These are phyloP conservation scores for Plenodomus biglobosus DNA, from an alignment of 2,329 filamentous ascomycete species.

Conservation along the genomic window DNA sequence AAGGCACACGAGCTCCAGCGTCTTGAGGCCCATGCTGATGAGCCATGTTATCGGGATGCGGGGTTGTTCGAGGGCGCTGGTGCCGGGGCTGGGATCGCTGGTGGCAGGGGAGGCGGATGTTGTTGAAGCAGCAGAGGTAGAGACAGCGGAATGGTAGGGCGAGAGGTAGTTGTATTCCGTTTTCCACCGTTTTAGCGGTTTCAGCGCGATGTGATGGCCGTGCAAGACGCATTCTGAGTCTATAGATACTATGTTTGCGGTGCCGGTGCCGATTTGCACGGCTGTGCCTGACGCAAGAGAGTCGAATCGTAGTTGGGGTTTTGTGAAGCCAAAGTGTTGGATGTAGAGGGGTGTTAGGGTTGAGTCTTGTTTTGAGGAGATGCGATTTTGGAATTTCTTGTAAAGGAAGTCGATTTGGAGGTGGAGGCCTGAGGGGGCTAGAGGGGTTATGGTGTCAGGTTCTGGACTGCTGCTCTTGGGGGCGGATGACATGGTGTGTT, in stretches of 20 bases:
- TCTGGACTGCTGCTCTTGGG: too few relatives aligned
- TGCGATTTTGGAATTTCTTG: neutral
- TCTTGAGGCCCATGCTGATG: slow-evolving; percentile 14
- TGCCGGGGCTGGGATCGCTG: too few relatives aligned
- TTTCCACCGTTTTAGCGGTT: slow-evolving; percentile 22
- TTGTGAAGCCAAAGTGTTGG: too few relatives aligned
- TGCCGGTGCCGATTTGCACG: too few relatives aligned
- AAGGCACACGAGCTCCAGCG: slow-evolving; percentile 25
- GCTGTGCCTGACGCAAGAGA: too few relatives aligned
- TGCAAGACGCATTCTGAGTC: neutral
- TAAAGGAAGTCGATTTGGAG: neutral
- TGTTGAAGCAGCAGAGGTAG: too few relatives aligned
- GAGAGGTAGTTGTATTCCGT: slow-evolving; percentile 27
- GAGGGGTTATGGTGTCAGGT: neutral
- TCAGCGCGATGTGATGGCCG: slow-evolving; percentile 13
- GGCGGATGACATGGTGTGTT: too few relatives aligned
- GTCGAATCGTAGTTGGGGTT: too few relatives aligned
- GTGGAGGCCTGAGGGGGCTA: neutral
- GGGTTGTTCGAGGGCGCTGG: too few relatives aligned
- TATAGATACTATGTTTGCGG: too few relatives aligned
- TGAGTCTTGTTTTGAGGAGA: neutral
- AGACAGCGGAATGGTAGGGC: neutral
- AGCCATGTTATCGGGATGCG: slow-evolving; percentile 22
- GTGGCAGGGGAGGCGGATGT: too few relatives aligned
- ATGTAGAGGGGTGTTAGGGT: neutral